Evolutionary conservation across 2,329 filamentous ascomycete genomes (phyloP).

Genomic region (Nigrospora oryzae): DNA sequence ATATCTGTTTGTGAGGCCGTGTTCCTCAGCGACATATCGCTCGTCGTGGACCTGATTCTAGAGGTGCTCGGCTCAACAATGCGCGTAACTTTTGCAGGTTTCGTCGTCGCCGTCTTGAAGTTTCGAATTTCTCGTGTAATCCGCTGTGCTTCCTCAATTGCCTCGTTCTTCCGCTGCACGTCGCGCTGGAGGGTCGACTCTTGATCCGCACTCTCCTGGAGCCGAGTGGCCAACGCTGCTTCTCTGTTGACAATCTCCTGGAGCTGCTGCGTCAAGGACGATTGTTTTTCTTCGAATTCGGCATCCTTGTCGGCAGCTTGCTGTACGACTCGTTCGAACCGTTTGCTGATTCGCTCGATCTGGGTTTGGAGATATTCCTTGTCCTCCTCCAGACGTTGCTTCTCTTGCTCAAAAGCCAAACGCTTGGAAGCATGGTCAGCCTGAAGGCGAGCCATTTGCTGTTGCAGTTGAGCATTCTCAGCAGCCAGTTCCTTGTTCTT

Average conservation of each 20-base stretch:
- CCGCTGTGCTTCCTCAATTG: conserved; percentile 12
- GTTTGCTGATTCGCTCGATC: conserved; percentile 27
- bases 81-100: conserved; percentile 21
- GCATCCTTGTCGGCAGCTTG: conserved; percentile 16
- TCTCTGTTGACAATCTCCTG: conserved; percentile 11
- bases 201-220: conserved; percentile 10
- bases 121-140: conserved; percentile 13
- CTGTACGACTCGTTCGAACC: conserved; percentile 17
- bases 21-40: conserved; percentile 25
- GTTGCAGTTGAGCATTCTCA: conserved; percentile 15
- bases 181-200: conserved; percentile 10
- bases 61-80: conserved; percentile 17
- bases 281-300: conserved; percentile 10
- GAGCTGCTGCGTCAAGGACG: conserved; percentile 12
- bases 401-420: conserved; percentile 10
- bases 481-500: conserved; percentile 12
- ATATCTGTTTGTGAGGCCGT: conserved; percentile 20
- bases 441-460: conserved; percentile 12
- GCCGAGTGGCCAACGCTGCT: conserved; percentile 8
- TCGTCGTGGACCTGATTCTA: conserved; percentile 15
- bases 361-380: conserved; percentile 29
- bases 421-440: conserved; percentile 9
- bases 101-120: conserved; percentile 14
- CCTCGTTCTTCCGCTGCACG: conserved; percentile 7
- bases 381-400: conserved; percentile 7